phyloP scores from a whole-genome alignment of 1,139 yeast genomes.

The Candida dubliniensis region DNA sequence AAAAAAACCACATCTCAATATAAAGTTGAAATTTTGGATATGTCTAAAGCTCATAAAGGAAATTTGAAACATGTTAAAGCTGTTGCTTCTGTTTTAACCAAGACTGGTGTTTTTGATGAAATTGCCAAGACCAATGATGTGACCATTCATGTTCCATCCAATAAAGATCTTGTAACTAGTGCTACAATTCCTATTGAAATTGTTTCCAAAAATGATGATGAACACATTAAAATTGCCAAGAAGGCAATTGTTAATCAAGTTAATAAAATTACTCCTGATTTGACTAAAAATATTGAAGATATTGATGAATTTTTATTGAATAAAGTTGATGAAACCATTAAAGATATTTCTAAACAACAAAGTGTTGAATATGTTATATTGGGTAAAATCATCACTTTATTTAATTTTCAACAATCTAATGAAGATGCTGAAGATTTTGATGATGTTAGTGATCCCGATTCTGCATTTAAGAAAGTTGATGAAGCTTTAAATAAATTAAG shows the following conservation, averaged over 20 bases:
- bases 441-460: constrained; percentile 41
- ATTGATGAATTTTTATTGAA: constrained; percentile 67
- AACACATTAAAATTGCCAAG: constrained; percentile 49
- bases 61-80: constrained; percentile 73
- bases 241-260: constrained; percentile 71
- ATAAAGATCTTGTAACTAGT: constrained; percentile 23
- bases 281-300: constrained; percentile 58
- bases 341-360: constrained; percentile 46
- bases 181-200: constrained; percentile 44
- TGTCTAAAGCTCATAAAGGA: constrained; percentile 86
- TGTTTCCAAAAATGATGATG: constrained; percentile 36
- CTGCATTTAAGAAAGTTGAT: constrained; percentile 37
- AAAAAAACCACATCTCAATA: constrained; percentile 51
- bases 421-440: constrained; percentile 41
- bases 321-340: constrained; percentile 48
- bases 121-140: constrained; percentile 51
- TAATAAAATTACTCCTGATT: constrained; percentile 69
- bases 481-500: constrained; percentile 56
- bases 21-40: constrained; percentile 68
- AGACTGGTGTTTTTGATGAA: constrained; percentile 48
- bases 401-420: constrained; percentile 20
- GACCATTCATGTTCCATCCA: constrained; percentile 56
- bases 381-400: constrained; percentile 43
- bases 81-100: constrained; percentile 64
- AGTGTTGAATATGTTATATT: constrained; percentile 59